Evolutionary conservation across 2,329 filamentous ascomycete genomes (phyloP).

Genomic region (Fusarium marasasianum): DNA sequence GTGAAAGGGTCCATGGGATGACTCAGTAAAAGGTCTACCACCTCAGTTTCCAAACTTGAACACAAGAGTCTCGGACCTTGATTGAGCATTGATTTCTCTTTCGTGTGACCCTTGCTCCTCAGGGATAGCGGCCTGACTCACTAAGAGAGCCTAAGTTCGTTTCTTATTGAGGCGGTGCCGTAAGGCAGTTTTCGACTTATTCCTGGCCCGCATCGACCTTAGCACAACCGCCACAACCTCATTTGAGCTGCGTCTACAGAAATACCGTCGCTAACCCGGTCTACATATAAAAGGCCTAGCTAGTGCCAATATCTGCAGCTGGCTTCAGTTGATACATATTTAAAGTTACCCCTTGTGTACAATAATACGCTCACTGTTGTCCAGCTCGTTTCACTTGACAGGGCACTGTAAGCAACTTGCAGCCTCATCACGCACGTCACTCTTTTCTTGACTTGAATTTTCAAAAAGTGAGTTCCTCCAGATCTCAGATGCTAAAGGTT

Average conservation of each 20-base stretch:
- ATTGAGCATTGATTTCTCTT: not conserved
- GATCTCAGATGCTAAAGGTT: not conserved
- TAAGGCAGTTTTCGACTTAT: conserved; percentile 38
- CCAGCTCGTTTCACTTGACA: not conserved
- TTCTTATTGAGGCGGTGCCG: conserved; percentile 38
- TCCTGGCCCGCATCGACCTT: conserved; percentile 16
- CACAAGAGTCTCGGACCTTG: not conserved
- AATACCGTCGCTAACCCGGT: not conserved
- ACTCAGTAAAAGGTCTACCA: conserved; percentile 4
- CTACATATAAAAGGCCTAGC: conserved; percentile 13
- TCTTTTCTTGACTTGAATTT: not conserved
- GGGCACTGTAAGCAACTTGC: not conserved
- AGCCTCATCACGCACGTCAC: not conserved
- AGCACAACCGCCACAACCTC: conserved; percentile 18
- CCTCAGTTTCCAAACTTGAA: not conserved
- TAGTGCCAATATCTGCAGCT: not conserved
- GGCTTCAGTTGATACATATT: not conserved
- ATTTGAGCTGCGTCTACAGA: conserved; percentile 3
- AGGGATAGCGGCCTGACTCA: conserved; percentile 36
- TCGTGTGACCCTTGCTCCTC: not conserved
- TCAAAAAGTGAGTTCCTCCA: conserved; percentile 7
- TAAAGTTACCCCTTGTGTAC: not conserved
- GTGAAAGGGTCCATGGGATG: not conserved
- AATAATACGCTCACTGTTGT: not conserved
- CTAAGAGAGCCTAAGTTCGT: not conserved